Evolutionary conservation across 2,329 filamentous ascomycete species (phyloP).

Genomic region (Alternaria solani): DNA sequence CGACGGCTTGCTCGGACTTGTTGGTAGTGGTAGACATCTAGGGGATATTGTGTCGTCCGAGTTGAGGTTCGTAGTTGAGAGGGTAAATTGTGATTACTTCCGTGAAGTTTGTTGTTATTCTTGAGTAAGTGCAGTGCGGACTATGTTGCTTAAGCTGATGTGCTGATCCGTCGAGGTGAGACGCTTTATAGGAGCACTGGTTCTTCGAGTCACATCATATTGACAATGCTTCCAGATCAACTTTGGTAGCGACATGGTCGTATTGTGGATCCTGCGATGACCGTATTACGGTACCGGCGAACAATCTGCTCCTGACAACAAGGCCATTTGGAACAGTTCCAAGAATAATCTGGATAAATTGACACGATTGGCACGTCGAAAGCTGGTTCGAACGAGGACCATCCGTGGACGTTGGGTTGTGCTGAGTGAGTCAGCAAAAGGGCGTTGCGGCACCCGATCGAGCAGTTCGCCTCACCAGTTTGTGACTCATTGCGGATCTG

Average conservation of each 20-base stretch:
- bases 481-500: not conserved
- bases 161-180: not conserved
- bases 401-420: not conserved
- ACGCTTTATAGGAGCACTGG: not conserved
- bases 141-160: not conserved
- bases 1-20: slow-evolving; percentile 68
- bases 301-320: not conserved
- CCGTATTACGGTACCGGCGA: no score
- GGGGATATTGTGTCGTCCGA: not conserved
- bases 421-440: not conserved
- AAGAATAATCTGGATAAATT: not conserved
- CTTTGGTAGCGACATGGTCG: not conserved
- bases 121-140: not conserved
- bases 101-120: not conserved
- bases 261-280: not conserved
- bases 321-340: not conserved
- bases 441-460: not conserved
- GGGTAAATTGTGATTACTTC: not conserved
- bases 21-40: slow-evolving; percentile 17
- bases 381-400: not conserved
- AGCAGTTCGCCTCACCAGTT: not conserved
- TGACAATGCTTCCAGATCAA: no score
- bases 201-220: not conserved
- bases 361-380: not conserved
- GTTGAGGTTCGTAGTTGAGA: not conserved